phyloP scores from a whole-genome alignment of 345 rosid species.

The Linum tenue region DNA sequence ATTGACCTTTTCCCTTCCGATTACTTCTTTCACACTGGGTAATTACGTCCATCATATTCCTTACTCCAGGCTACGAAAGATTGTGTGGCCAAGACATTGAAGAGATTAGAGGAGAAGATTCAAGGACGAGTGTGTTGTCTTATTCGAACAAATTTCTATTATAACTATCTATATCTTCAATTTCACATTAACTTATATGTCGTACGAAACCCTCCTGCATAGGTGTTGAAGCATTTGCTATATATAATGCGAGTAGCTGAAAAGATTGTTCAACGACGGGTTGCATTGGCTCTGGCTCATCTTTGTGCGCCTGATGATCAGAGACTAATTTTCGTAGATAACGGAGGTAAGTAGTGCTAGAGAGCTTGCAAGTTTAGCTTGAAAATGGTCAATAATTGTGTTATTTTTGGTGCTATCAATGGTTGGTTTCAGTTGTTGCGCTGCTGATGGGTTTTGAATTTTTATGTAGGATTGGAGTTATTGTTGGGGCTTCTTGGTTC shows the following conservation, averaged over 20 bases:
- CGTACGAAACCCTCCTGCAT: conserved; percentile 15
- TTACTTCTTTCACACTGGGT: neutral
- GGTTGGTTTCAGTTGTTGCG: neutral
- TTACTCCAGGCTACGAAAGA: conserved; percentile 86
- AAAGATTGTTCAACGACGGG: conserved; percentile 73
- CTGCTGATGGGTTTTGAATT: conserved; percentile 3
- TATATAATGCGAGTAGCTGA: conserved; percentile 82
- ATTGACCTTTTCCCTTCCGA: neutral
- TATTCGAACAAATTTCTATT: too few species aligned
- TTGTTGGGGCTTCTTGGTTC: conserved; percentile 86
- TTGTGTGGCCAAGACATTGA: conserved; percentile 91
- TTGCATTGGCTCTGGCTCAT: conserved; percentile 92
- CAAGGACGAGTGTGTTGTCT: conserved; percentile 68
- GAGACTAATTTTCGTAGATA: conserved; percentile 70
- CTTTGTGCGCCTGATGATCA: conserved; percentile 88
- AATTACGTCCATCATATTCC: neutral
- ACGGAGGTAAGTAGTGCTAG: conserved; percentile 47
- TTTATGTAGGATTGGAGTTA: conserved; percentile 65
- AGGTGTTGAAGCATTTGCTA: conserved; percentile 82
- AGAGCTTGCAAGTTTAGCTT: neutral
- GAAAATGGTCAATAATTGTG: neutral
- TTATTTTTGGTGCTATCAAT: neutral
- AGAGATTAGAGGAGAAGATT: conserved; percentile 95
- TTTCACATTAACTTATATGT: too few species aligned
- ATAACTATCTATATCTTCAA: too few species aligned